Evolutionary conservation across 768 basidiomycete genomes (phyloP).

Genomic region (Ephemerocybe angulata): DNA sequence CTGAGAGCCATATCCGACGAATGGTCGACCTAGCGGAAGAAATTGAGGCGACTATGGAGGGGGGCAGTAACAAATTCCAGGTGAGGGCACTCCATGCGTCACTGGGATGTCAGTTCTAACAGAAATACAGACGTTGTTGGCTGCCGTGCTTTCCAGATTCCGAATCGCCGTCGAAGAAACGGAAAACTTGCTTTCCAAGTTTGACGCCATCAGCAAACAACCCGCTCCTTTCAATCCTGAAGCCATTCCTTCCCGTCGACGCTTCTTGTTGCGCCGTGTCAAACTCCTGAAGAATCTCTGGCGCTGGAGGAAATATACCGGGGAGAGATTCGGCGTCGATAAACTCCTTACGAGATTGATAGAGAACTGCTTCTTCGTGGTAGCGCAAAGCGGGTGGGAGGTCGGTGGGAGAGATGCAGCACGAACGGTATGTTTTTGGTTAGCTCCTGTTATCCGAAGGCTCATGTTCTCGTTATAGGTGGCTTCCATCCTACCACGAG

Average conservation of each 20-base stretch:
- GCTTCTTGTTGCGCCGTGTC: conserved; percentile 60
- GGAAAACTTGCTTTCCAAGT: conserved; percentile 47
- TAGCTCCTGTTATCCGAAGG: conserved; percentile 14
- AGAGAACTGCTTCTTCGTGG: conserved; percentile 54
- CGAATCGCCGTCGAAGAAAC: conserved; percentile 51
- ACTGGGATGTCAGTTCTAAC: conserved; percentile 2
- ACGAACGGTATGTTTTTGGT: conserved; percentile 46
- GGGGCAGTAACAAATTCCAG: conserved; percentile 60
- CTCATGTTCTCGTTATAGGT: conserved; percentile 23
- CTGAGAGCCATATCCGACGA: conserved; percentile 53
- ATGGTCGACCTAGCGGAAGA: conserved; percentile 77
- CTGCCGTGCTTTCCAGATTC: conserved; percentile 50
- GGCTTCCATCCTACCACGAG: conserved; percentile 32
- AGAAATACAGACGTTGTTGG: conserved; percentile 48
- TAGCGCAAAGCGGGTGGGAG: conserved; percentile 81
- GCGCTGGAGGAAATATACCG: conserved; percentile 71
- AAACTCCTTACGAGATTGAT: conserved; percentile 54
- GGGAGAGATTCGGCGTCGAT: conserved; percentile 55
- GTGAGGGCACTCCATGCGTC: conserved; percentile 28
- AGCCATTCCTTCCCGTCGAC: conserved; percentile 63
- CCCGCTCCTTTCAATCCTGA: conserved; percentile 69
- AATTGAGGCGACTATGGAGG: conserved; percentile 69
- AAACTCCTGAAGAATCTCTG: conserved; percentile 76
- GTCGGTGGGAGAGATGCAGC: conserved; percentile 73
- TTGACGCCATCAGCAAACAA: conserved; percentile 32